These are phyloP conservation scores for Fraxinus nigra DNA, from an alignment of 305 asterid species.

Conservation along the genomic window DNA sequence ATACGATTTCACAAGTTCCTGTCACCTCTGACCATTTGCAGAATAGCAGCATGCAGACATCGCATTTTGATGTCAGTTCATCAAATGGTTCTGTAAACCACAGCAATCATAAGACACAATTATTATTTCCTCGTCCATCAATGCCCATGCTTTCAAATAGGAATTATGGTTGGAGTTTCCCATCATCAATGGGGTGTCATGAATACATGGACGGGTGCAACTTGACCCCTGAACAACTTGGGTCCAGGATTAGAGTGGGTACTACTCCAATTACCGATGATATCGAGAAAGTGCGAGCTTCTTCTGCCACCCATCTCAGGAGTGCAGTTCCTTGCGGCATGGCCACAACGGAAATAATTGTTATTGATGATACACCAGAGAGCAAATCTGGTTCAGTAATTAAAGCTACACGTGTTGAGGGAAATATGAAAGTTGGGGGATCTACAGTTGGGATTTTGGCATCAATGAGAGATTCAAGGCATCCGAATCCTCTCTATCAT, in stretches of 20 bases:
- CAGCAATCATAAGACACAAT: conserved; percentile 29
- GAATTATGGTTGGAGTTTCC: conserved; percentile 28
- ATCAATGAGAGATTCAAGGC: conserved; percentile 32
- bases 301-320: conserved; percentile 16
- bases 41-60: conserved; percentile 19
- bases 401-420: conserved; percentile 16
- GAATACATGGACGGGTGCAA: conserved; percentile 33
- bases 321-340: conserved; percentile 28
- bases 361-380: conserved; percentile 50
- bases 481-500: conserved; percentile 29
- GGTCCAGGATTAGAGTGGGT: conserved; percentile 26
- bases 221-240: conserved; percentile 27
- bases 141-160: conserved; percentile 30
- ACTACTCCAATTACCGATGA: conserved; percentile 22
- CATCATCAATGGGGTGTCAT: conserved; percentile 27
- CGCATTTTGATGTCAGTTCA: conserved; percentile 36
- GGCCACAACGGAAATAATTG: conserved; percentile 39
- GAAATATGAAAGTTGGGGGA: conserved; percentile 23
- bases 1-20: conserved; percentile 27
- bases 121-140: conserved; percentile 27
- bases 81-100: conserved; percentile 40
- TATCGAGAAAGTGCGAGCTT: conserved; percentile 25
- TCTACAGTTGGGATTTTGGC: conserved; percentile 22
- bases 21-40: conserved; percentile 18
- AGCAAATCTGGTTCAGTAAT: conserved; percentile 20